Percentiles rank a stretch among this genome's conserved stretches.
phyloP scores from a whole-genome alignment of 768 basidiomycete genomes.

The Kwoniella sp. region DNA sequence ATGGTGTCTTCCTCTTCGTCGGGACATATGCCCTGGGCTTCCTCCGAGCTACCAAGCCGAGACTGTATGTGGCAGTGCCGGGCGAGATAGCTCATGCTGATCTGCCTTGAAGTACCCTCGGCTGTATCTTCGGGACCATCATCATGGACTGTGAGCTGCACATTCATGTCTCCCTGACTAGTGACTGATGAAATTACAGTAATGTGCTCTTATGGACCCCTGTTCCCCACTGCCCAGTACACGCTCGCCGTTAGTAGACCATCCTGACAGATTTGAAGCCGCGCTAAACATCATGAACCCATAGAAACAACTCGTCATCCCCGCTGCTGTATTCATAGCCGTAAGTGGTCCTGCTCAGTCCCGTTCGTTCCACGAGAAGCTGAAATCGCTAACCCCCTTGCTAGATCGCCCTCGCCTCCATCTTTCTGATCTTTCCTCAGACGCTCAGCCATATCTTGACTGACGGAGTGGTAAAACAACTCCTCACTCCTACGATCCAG shows the following conservation, averaged over 20 bases:
- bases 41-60: conserved; percentile 55
- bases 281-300: conserved; percentile 11
- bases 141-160: conserved; percentile 48
- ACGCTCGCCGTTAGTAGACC: conserved; percentile 49
- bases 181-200: conserved; percentile 16
- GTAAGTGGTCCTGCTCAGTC: no score
- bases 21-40: conserved; percentile 55
- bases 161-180: not conserved
- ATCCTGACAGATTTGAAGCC: not conserved
- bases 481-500: conserved; percentile 36
- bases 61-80: conserved; percentile 51
- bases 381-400: no score
- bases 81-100: no score
- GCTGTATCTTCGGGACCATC: conserved; percentile 56
- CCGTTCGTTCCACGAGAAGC: no score
- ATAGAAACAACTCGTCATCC: conserved; percentile 51
- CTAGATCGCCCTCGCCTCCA: conserved; percentile 55
- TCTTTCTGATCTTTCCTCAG: conserved; percentile 58
- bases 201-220: conserved; percentile 53
- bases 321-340: conserved; percentile 55
- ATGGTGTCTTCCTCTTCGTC: conserved; percentile 56
- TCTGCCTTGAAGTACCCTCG: conserved; percentile 41
- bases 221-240: conserved; percentile 56
- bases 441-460: conserved; percentile 53
- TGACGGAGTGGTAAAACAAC: conserved; percentile 31